Evolutionary conservation across 352 stramenopile species (phyloP).

Genomic region (Globisporangium apiculatum): DNA sequence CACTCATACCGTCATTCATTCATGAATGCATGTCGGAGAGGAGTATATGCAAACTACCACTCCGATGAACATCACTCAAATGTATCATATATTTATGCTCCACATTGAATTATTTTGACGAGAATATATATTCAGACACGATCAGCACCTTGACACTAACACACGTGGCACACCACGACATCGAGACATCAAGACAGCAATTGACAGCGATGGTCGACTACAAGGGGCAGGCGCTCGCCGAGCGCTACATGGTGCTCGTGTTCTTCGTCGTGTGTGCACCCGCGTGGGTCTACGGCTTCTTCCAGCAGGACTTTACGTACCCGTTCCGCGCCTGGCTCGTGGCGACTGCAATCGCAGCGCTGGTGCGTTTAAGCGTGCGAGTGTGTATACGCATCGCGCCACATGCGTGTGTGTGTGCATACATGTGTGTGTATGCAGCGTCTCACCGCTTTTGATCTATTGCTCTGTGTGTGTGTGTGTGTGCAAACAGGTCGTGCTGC

Average conservation of each 20-base stretch:
- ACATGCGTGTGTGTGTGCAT: no score
- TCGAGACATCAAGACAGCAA: not conserved
- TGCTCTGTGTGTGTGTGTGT: not conserved
- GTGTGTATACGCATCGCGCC: no score
- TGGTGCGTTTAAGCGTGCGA: conserved; percentile 27
- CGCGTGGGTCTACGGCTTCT: conserved; percentile 79
- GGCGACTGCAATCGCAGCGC: conserved; percentile 42
- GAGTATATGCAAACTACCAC: no score
- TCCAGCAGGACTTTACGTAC: conserved; percentile 78
- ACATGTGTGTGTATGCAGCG: no score
- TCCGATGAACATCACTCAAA: no score
- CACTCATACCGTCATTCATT: no score
- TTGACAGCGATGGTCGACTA: conserved; percentile 71
- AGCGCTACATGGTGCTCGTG: conserved; percentile 53
- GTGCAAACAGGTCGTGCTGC: conserved; percentile 45
- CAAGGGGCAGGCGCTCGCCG: conserved; percentile 68
- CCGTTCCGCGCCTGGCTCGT: conserved; percentile 64
- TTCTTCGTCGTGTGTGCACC: conserved; percentile 73
- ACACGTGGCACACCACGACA: conserved; percentile 2
- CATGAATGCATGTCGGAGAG: no score
- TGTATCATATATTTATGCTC: not conserved
- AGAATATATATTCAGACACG: no score
- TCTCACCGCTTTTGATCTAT: not conserved
- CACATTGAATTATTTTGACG: not conserved
- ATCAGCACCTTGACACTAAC: not conserved